Percentiles rank a stretch among this genome's conserved stretches.
phyloP scores from a whole-genome alignment of 2,329 filamentous ascomycete genomes.

The Pleochaeta shiraiana region DNA sequence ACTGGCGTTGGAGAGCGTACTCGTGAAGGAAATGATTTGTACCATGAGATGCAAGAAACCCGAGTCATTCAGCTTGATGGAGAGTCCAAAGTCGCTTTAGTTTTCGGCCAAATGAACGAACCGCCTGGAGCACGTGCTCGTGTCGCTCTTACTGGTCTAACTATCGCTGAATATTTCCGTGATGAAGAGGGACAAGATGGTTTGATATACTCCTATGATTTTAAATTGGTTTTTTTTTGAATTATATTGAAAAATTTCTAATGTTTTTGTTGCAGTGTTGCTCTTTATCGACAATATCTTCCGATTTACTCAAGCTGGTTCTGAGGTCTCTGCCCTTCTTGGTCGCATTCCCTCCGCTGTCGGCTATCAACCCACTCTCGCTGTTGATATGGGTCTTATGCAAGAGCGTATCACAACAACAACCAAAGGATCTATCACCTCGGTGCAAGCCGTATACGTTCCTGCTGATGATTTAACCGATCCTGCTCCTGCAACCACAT shows the following conservation, averaged over 20 bases:
- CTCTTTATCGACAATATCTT: slow-evolving; percentile 99
- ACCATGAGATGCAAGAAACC: slow-evolving; percentile 99
- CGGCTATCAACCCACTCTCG: slow-evolving; percentile 98
- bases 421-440: slow-evolving; percentile 98
- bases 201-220: slow-evolving; percentile 23
- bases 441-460: slow-evolving; percentile 99
- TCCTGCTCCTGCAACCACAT: slow-evolving; percentile 96
- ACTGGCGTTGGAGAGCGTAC: slow-evolving; percentile 99
- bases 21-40: slow-evolving; percentile 99
- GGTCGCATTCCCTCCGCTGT: slow-evolving; percentile 99
- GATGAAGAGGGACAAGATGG: slow-evolving; percentile 65
- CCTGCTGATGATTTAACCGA: slow-evolving; percentile 99
- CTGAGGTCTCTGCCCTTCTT: slow-evolving; percentile 96
- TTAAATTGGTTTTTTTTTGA: background rate
- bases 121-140: slow-evolving; percentile 98
- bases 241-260: background rate
- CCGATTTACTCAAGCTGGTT: slow-evolving; percentile 99
- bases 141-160: slow-evolving; percentile 83
- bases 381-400: slow-evolving; percentile 98
- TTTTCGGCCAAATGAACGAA: slow-evolving; percentile 99
- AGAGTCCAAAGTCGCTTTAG: slow-evolving; percentile 97
- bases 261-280: slow-evolving; percentile 37
- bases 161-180: slow-evolving; percentile 67
- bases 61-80: slow-evolving; percentile 98
- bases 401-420: slow-evolving; percentile 99